Conservation (phyloP, 306 rosid species). For the Dalbergia cultrata region DNA sequence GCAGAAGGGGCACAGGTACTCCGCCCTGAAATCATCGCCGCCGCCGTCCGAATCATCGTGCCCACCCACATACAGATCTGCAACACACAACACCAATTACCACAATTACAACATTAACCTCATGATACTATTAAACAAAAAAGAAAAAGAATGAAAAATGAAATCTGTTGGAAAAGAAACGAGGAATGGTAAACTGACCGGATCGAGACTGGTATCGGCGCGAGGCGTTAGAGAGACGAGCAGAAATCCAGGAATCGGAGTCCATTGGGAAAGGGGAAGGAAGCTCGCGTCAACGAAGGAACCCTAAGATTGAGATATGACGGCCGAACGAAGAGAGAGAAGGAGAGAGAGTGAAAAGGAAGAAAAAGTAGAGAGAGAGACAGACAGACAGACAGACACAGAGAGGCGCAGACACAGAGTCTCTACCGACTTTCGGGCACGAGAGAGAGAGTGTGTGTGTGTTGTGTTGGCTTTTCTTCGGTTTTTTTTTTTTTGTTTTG, state of each 20-base stretch:
- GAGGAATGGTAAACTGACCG: conserved; percentile 41
- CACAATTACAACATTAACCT: background rate
- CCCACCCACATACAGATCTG: conserved; percentile 67
- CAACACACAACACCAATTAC: conserved; percentile 1
- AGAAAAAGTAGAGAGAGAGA: background rate
- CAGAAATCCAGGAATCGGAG: conserved; percentile 69
- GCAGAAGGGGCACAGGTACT: conserved; percentile 81
- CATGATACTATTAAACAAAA: background rate
- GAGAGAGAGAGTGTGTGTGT: background rate
- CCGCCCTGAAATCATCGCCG: conserved; percentile 68
- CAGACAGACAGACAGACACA: conserved; percentile 8
- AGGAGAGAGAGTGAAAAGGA: background rate
- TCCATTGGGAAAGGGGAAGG: conserved; percentile 51
- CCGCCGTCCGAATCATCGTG: conserved; percentile 67
- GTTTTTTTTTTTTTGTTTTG: background rate
- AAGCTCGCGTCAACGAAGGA: conserved; percentile 17
- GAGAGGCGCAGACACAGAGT: conserved; percentile 34
- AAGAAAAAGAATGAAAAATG: background rate
- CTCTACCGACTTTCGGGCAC: conserved; percentile 45
- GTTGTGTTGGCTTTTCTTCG: background rate
- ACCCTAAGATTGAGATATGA: conserved; percentile 45
- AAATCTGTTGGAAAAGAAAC: background rate
- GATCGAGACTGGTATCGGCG: conserved; percentile 75
- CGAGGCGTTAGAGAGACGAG: conserved; percentile 58
- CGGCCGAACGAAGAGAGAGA: background rate